Conservation (phyloP, 345 rosid genomes). For the Nephelium lappaceum region DNA sequence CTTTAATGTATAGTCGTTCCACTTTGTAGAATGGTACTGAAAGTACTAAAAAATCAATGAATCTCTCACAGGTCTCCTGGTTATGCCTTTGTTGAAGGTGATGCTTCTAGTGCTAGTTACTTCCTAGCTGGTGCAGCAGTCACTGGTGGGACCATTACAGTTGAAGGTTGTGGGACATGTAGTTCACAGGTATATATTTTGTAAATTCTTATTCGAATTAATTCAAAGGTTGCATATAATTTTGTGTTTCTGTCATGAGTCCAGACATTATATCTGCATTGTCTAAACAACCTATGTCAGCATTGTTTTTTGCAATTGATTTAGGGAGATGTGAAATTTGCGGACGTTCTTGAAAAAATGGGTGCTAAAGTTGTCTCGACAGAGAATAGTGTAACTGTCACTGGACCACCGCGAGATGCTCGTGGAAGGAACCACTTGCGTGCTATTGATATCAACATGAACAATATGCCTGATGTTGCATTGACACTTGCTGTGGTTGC, state of each 20-base stretch:
- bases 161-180: slow-evolving; percentile 93
- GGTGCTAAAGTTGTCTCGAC: slow-evolving; percentile 92
- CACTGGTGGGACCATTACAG: slow-evolving; percentile 91
- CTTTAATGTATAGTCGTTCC: neutral
- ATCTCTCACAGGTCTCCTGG: slow-evolving; percentile 75
- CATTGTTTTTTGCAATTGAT: neutral
- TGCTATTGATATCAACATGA: slow-evolving; percentile 91
- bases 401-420: slow-evolving; percentile 80
- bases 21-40: neutral
- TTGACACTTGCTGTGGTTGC: slow-evolving; percentile 98
- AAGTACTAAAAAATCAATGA: slow-evolving; percentile 18
- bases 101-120: slow-evolving; percentile 99
- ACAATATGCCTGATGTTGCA: slow-evolving; percentile 99
- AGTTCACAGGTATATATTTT: slow-evolving; percentile 73
- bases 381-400: slow-evolving; percentile 86
- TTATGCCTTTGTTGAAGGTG: slow-evolving; percentile 90
- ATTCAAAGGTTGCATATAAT: neutral
- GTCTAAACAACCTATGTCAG: neutral
- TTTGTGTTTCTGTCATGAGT: neutral
- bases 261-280: neutral
- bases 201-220: neutral
- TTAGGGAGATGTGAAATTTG: slow-evolving; percentile 91
- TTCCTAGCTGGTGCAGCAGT: slow-evolving; percentile 97
- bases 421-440: slow-evolving; percentile 67
- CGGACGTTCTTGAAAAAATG: slow-evolving; percentile 95